Conservation (phyloP, 768 basidiomycete species). For the Holtermannia corniformis region DNA sequence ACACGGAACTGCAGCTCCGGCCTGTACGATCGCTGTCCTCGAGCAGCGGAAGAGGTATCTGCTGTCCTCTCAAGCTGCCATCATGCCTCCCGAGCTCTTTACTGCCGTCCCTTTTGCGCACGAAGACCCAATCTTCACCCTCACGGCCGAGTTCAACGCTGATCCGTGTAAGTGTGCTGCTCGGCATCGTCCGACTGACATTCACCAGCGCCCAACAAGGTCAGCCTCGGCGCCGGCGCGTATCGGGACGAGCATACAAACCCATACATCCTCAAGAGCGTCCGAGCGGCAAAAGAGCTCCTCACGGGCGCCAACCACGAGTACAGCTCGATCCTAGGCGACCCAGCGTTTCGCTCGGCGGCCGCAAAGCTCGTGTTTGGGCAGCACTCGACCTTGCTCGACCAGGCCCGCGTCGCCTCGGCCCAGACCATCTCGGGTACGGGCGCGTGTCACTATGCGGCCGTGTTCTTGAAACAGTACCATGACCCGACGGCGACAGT, state of each 20-base stretch:
- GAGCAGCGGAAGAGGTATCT: too few relatives aligned
- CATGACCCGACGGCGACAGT: constrained; percentile 59
- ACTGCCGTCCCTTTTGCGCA: too few relatives aligned
- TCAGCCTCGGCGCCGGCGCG: constrained; percentile 56
- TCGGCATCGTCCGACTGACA: too few relatives aligned
- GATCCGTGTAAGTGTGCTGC: too few relatives aligned
- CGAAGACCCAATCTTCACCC: too few relatives aligned
- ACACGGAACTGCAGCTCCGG: too few relatives aligned
- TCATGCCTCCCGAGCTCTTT: too few relatives aligned
- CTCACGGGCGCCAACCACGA: too few relatives aligned
- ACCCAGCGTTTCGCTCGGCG: constrained; percentile 67
- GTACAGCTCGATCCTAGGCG: constrained; percentile 50
- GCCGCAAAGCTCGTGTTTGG: constrained; percentile 79
- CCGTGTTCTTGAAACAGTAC: constrained; percentile 71
- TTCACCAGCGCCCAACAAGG: constrained; percentile 7
- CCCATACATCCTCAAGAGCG: constrained; percentile 82
- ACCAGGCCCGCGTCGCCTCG: constrained; percentile 56
- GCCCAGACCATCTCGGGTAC: constrained; percentile 94
- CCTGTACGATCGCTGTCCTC: too few relatives aligned
- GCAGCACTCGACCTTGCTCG: constrained; percentile 56
- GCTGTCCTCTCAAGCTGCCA: too few relatives aligned
- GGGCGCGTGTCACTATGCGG: constrained; percentile 88
- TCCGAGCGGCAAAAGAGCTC: too few relatives aligned
- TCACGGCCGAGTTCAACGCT: too few relatives aligned
- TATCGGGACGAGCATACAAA: constrained; percentile 88